Evolutionary conservation across 805 yeast genomes (phyloP).

Genomic region (Suhomyces xylopsoci): DNA sequence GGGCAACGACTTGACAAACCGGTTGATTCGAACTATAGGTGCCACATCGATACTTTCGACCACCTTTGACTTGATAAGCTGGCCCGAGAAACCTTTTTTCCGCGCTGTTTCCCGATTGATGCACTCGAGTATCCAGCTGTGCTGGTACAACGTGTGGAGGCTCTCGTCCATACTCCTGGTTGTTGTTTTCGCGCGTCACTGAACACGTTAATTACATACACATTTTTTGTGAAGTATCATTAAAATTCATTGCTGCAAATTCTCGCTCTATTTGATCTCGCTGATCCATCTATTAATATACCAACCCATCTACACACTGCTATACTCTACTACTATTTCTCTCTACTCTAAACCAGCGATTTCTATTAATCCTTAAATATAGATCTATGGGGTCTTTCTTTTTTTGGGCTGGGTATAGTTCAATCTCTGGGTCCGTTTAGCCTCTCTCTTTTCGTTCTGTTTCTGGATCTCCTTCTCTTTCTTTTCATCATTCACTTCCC

Average conservation of each 20-base stretch:
- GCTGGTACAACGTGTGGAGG: background rate
- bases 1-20: conserved; percentile 20
- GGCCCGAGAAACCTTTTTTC: background rate
- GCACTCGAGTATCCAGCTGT: background rate
- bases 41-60: conserved; percentile 11
- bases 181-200: background rate
- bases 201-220: too few relatives aligned
- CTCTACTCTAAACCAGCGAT: too few relatives aligned
- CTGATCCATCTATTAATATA: too few relatives aligned
- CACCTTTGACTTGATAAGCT: background rate
- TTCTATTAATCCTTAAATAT: too few relatives aligned
- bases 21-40: conserved; percentile 28
- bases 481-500: conserved; percentile 13
- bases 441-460: conserved; percentile 32
- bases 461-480: conserved; percentile 23
- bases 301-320: background rate
- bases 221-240: too few relatives aligned
- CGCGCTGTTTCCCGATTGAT: background rate
- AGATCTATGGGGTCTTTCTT: conserved; percentile 14
- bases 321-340: background rate
- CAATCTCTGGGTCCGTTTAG: conserved; percentile 32
- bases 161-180: background rate
- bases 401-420: conserved; percentile 14
- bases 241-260: too few relatives aligned
- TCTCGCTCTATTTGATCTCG: too few relatives aligned